Evolutionary conservation across 2,329 filamentous ascomycete genomes (phyloP), one percentile per base, ranked within the genome.

Genomic region (Capronia epimyces): DNA sequence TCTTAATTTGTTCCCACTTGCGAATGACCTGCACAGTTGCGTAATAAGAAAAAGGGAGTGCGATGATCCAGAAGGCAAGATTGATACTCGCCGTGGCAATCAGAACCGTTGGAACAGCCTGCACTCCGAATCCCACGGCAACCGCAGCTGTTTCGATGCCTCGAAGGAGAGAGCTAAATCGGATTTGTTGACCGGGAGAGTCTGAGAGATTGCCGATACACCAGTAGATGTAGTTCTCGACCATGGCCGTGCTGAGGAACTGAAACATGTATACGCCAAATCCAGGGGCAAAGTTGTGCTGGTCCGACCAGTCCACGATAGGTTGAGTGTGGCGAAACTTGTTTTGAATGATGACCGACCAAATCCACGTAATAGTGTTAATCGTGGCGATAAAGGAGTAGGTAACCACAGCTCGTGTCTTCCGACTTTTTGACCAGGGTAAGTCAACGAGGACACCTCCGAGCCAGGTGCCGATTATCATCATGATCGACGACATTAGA

Each of bases 141-240:
- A n/a, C n/a, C n/a, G n/a, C 34, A 16, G 34, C 13, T 7, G 13
- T n/a, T n/a, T 37, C 84, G 56, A 15, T n/a, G 8, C 13, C 34
- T 16, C 13, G 34, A n/a, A 8, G 7, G 15, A 37, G 8, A n/a
- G 16, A 15, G 7, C 9, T 8, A n/a, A 12, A 37, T 7, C 34
- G 34, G 13, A 37, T 8, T 7, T 12, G 7, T 18, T 37, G 9
- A 37, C 8, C 34, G 7, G 34, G 13, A 10, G 7, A 12, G 9
- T n/a, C 8, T 7, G 16, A 7, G 8, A 37, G 16, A n/a, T 12
- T 10, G 8, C 13, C 34, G 8, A 37, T 10, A 8, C 8, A n/a
- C 34, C 13, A 18, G 34, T 37, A 18, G 8, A 7, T 8, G 34
- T 29, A 29, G 27, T 29, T 29, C 8, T 29, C 8, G 8, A 13